These are phyloP conservation scores for Phytophthora nicotianae DNA, from an alignment of 352 stramenopile genomes.

Conservation along the genomic window DNA sequence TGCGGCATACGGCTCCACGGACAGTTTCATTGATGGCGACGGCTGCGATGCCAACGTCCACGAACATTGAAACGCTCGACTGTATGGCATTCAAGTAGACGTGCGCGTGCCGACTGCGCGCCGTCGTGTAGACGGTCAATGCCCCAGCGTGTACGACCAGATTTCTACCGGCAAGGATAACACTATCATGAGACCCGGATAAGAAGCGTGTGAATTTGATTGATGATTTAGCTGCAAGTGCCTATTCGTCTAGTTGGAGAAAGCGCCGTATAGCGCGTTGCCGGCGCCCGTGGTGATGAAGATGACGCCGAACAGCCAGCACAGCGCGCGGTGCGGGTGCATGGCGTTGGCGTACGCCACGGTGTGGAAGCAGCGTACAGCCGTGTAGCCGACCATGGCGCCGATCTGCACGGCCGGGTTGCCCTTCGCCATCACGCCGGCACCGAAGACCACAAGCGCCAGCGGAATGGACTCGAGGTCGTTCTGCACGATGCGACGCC, in stretches of 20 bases:
- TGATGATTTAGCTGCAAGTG: slow-evolving; percentile 7
- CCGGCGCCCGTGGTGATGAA: slow-evolving; percentile 36
- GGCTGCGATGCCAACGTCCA: slow-evolving; percentile 23
- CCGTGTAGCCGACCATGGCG: slow-evolving; percentile 51
- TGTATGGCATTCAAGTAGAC: slow-evolving; percentile 50
- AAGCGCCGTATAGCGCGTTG: slow-evolving; percentile 42
- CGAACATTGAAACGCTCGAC: slow-evolving; percentile 33
- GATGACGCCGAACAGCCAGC: slow-evolving; percentile 47
- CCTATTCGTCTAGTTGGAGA: slow-evolving; percentile 27
- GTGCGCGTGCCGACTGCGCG: slow-evolving; percentile 46
- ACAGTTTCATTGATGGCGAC: slow-evolving; percentile 11
- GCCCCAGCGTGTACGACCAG: slow-evolving; percentile 33
- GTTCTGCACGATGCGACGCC: slow-evolving; percentile 63
- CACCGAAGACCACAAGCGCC: slow-evolving; percentile 52
- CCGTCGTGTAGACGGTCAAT: slow-evolving; percentile 48
- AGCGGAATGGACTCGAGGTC: slow-evolving; percentile 66
- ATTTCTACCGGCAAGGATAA: background rate
- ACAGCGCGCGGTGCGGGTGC: slow-evolving; percentile 52
- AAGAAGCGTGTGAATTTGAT: slow-evolving; percentile 12
- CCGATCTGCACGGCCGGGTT: slow-evolving; percentile 35
- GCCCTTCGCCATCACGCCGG: slow-evolving; percentile 40
- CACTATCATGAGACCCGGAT: background rate
- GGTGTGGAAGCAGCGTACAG: slow-evolving; percentile 50
- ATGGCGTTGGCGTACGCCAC: slow-evolving; percentile 51
- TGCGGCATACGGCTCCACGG: background rate